Evolutionary conservation across 2,329 filamentous ascomycete genomes (phyloP).

Genomic region (Aspergillus pseudonomiae): DNA sequence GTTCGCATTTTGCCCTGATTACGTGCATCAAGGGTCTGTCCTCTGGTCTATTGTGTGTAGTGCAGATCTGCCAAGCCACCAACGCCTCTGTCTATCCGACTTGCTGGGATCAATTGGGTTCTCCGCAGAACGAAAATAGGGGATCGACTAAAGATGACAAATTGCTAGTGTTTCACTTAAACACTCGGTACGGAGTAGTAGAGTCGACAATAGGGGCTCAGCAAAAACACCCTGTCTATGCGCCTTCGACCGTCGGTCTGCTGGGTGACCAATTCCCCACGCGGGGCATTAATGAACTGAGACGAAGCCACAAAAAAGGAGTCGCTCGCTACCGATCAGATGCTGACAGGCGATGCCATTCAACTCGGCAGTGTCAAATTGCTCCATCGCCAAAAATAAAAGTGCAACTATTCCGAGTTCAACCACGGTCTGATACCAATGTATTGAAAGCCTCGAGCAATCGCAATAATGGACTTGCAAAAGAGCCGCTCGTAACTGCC

Average conservation of each 20-base stretch:
- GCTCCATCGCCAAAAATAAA: conserved; percentile 3
- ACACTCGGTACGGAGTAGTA: not conserved
- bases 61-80: conserved; percentile 3
- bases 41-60: not conserved
- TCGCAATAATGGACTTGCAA: not conserved
- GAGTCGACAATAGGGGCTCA: not conserved
- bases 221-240: not conserved
- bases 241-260: not conserved
- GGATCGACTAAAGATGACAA: conserved; percentile 7
- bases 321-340: not conserved
- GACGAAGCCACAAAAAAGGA: conserved; percentile 1
- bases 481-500: not conserved
- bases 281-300: not conserved
- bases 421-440: not conserved
- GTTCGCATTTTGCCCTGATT: not conserved
- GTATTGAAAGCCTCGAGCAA: not conserved
- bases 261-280: not conserved
- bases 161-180: conserved; percentile 7
- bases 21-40: conserved; percentile 3
- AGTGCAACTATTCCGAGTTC: not conserved
- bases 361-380: not conserved
- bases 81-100: not conserved
- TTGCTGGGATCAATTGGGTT: conserved; percentile 2
- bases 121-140: conserved; percentile 8
- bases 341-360: not conserved